phyloP scores from a whole-genome alignment of 2,329 filamentous ascomycete species.

The Aspergillus pseudoterreus region DNA sequence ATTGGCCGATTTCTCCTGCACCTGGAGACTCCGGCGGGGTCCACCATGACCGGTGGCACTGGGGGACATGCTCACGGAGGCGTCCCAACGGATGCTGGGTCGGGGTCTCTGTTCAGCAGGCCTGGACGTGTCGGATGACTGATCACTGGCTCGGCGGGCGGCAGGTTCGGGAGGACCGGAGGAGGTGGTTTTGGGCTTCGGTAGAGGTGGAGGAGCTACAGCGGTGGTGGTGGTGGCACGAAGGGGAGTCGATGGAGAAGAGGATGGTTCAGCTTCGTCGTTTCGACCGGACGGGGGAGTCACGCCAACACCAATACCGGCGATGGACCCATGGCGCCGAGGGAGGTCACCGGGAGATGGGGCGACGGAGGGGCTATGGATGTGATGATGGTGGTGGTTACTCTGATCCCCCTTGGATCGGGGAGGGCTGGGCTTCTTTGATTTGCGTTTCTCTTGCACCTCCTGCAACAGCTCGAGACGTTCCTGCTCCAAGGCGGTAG shows the following conservation, averaged over 20 bases:
- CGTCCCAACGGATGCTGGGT: slow-evolving; percentile 17
- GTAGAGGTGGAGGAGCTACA: slow-evolving; percentile 4
- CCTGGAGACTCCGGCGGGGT: slow-evolving; percentile 41
- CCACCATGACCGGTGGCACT: slow-evolving; percentile 22
- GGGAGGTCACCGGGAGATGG: slow-evolving; percentile 44
- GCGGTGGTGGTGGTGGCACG: slow-evolving; percentile 19
- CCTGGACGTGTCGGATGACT: slow-evolving; percentile 11
- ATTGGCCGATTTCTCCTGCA: slow-evolving; percentile 28
- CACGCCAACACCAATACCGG: slow-evolving; percentile 34
- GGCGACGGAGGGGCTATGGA: slow-evolving; percentile 23
- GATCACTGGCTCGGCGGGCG: slow-evolving; percentile 9
- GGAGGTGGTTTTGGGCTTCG: slow-evolving; percentile 5
- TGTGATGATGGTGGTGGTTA: background rate
- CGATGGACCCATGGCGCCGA: slow-evolving; percentile 36
- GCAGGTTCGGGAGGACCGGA: slow-evolving; percentile 14
- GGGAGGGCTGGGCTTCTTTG: slow-evolving; percentile 17
- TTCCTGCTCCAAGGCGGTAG: slow-evolving; percentile 74
- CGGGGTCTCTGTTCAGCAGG: slow-evolving; percentile 27
- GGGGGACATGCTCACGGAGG: slow-evolving; percentile 15
- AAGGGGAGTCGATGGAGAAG: slow-evolving; percentile 6
- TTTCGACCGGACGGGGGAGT: slow-evolving; percentile 25
- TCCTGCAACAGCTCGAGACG: slow-evolving; percentile 68
- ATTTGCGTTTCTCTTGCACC: slow-evolving; percentile 49
- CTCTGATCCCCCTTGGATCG: slow-evolving; percentile 44
- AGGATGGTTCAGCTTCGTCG: slow-evolving; percentile 23